Evolutionary conservation across 805 yeast genomes (phyloP).

Genomic region (Metschnikowia hibisci): DNA sequence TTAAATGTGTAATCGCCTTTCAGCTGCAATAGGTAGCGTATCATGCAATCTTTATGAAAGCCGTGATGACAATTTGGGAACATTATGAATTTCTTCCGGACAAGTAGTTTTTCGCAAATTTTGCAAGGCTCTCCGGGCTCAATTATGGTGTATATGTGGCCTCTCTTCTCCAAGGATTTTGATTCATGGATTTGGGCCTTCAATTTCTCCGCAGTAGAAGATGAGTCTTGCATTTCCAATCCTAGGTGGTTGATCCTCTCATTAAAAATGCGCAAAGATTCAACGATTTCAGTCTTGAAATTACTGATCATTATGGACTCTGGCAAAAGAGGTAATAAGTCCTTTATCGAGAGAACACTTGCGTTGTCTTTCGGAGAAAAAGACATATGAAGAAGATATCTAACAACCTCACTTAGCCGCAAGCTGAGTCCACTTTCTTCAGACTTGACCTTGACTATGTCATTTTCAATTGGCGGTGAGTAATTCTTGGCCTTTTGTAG

Average conservation of each 20-base stretch:
- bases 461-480: conserved; percentile 19
- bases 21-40: conserved; percentile 53
- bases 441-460: conserved; percentile 14
- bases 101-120: conserved; percentile 63
- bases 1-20: conserved; percentile 63
- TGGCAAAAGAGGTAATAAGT: conserved; percentile 79
- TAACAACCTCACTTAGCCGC: conserved; percentile 24
- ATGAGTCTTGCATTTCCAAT: conserved; percentile 70
- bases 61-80: conserved; percentile 87
- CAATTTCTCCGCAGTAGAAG: conserved; percentile 55
- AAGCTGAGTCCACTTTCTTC: conserved; percentile 6
- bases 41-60: conserved; percentile 86
- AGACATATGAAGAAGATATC: conserved; percentile 31
- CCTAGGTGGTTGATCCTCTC: conserved; percentile 60
- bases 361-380: conserved; percentile 20
- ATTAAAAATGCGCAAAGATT: conserved; percentile 73
- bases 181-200: conserved; percentile 53
- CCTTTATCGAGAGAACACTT: conserved; percentile 61
- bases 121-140: conserved; percentile 84
- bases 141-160: conserved; percentile 56
- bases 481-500: not conserved
- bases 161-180: conserved; percentile 23
- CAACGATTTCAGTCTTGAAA: conserved; percentile 77
- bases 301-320: conserved; percentile 77
- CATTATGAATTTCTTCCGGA: conserved; percentile 67